phyloP scores from a whole-genome alignment of 768 basidiomycete species.

The Dendrothele bispora region DNA sequence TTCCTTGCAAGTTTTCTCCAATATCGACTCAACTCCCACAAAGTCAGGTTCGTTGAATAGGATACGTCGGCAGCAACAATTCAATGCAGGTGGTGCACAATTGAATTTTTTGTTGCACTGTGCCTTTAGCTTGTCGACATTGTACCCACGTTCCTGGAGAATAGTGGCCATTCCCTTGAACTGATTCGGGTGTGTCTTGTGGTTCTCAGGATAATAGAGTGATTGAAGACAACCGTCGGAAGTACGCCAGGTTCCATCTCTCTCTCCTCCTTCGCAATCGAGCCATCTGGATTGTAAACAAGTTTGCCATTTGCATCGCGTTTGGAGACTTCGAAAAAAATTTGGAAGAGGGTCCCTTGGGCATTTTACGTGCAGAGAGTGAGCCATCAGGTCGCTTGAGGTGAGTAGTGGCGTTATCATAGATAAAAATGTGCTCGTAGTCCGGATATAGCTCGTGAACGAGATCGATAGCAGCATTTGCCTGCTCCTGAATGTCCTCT shows the following conservation, averaged over 20 bases:
- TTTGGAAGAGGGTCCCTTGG: neutral
- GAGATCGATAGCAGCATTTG: slow-evolving; percentile 27
- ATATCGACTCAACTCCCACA: slow-evolving; percentile 25
- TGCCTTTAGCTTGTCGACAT: no score
- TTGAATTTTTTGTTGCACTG: neutral
- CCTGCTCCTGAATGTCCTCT: slow-evolving; percentile 15
- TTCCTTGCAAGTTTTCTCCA: slow-evolving; percentile 26
- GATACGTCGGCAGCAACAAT: slow-evolving; percentile 34
- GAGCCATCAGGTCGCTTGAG: neutral
- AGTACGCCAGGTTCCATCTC: neutral
- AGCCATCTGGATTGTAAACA: no score
- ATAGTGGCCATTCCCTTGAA: no score
- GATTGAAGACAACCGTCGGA: neutral
- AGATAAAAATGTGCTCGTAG: neutral
- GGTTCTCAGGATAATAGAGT: neutral
- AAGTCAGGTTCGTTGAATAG: slow-evolving; percentile 46
- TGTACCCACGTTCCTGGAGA: no score
- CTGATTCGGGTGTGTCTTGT: neutral
- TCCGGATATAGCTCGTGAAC: neutral
- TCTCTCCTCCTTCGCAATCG: neutral
- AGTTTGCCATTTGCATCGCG: neutral
- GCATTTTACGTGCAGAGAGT: neutral
- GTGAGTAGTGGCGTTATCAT: slow-evolving; percentile 3
- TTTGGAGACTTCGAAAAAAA: neutral
- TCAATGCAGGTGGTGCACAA: slow-evolving; percentile 8